Evolutionary conservation across 192 early-diverging fungal species (phyloP), one percentile per base, ranked within the genome.

Genomic region (Coemansia sp.): DNA sequence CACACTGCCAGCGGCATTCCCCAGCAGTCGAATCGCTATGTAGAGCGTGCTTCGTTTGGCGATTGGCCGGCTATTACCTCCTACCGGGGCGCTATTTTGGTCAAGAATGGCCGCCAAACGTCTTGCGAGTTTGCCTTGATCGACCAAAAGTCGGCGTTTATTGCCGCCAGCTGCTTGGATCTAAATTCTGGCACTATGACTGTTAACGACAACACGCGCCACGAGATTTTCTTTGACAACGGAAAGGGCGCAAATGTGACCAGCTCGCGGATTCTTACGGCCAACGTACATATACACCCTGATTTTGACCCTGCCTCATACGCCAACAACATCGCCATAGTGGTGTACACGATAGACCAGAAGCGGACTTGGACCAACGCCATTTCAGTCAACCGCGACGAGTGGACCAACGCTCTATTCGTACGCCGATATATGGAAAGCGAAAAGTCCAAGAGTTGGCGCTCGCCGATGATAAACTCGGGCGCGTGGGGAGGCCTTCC

Each of bases 321-420:
- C 56, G 74, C 74, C 31, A 70, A 76, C 68, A 70, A 76, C 61
- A 63, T 76, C 24, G 68, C 74, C 6, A 48, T 76, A 3, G 67
- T 67, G 36, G 27, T 39, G 13, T 70, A 34, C 24, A 17, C 37
- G 33, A 63, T 54, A 37, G 56, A 40, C 3, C 34, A 42, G 13
- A 36, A 44, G 4, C 39, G 51, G 6, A 40, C 27, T 27, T 74
- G 72, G 72, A 21, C 31, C 11, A 74, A 63, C 35, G 51, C 54
- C 14, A 35, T 68, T 24, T 62, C 59, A 2, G 67, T 68, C 13
- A 60, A 62, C 8, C 35, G 40, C 16, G 54, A 42, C 48, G 67
- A 68, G 34, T 68, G 67, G 67, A 51, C 33, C n/a, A 24, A 33
- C 4, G 16, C 41, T 9, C 27, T 40, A 6, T 74, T 57, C 29